These are phyloP conservation scores for Trichophyton benhamiae DNA, from an alignment of 2,329 filamentous ascomycete genomes.

Conservation along the genomic window DNA sequence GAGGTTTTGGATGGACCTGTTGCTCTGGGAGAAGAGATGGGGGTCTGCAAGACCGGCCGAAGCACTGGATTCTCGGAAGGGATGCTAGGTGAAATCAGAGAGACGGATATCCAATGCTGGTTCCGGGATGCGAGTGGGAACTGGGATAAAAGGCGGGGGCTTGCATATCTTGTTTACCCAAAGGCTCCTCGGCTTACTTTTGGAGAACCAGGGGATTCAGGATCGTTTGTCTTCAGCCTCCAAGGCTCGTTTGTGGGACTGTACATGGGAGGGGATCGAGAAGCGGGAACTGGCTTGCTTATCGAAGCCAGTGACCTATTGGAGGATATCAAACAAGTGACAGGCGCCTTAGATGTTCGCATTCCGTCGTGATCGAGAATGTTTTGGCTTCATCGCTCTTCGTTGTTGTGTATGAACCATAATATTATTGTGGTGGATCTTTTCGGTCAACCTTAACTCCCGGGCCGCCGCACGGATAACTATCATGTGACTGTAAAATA, in stretches of 20 bases:
- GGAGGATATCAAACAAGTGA: background rate
- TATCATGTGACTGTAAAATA: too few relatives aligned
- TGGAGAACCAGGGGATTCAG: background rate
- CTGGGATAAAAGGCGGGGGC: background rate
- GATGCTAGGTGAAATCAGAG: background rate
- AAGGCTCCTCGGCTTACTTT: background rate
- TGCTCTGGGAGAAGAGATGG: background rate
- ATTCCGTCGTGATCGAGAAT: background rate
- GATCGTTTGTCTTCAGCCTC: background rate
- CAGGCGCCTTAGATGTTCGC: background rate
- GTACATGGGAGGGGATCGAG: background rate
- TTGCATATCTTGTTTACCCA: background rate
- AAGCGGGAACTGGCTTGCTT: background rate
- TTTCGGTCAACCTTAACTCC: too few relatives aligned
- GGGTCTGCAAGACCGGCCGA: background rate
- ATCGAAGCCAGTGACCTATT: background rate
- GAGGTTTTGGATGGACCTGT: background rate
- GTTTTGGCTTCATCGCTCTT: too few relatives aligned
- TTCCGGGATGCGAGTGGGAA: background rate
- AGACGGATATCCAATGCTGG: background rate
- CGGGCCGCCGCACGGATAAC: too few relatives aligned
- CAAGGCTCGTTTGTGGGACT: background rate
- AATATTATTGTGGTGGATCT: too few relatives aligned
- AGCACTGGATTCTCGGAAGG: background rate
- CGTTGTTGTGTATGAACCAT: too few relatives aligned